These are phyloP conservation scores for Pythium phragmitis DNA, from an alignment of 352 stramenopile genomes.

Conservation along the genomic window DNA sequence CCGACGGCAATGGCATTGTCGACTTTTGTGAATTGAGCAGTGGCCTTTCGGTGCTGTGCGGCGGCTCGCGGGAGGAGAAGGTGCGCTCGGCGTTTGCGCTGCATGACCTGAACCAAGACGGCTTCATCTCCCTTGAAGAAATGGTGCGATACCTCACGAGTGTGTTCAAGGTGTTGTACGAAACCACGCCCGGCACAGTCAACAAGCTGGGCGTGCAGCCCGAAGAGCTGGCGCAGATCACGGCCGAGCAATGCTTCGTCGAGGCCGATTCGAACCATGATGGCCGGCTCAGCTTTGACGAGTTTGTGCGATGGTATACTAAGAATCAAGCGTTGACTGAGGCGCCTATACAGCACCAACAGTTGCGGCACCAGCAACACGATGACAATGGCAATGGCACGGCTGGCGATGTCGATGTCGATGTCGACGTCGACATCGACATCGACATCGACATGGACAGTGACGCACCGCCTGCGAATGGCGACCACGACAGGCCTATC, in stretches of 20 bases:
- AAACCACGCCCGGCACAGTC: conserved; percentile 64
- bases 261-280: conserved; percentile 83
- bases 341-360: conserved; percentile 22
- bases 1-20: conserved; percentile 70
- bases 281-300: conserved; percentile 80
- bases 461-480: background rate
- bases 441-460: background rate
- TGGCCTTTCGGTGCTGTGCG: conserved; percentile 80
- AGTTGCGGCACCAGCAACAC: background rate
- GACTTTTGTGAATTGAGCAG: conserved; percentile 86
- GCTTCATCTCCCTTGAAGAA: conserved; percentile 85
- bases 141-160: conserved; percentile 84
- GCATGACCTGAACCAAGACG: conserved; percentile 87
- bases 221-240: conserved; percentile 74
- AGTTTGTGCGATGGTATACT: conserved; percentile 87
- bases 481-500: background rate
- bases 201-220: conserved; percentile 59
- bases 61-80: conserved; percentile 80
- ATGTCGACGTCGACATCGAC: background rate
- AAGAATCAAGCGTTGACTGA: conserved; percentile 48
- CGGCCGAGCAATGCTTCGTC: conserved; percentile 82
- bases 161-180: conserved; percentile 88
- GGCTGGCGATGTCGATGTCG: background rate
- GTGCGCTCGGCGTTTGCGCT: conserved; percentile 84
- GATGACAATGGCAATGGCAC: background rate